Evolutionary conservation across 1,284 basidiomycete species (phyloP), one percentile per base, ranked within the genome.

Genomic region (Ceratobasidium sp.): DNA sequence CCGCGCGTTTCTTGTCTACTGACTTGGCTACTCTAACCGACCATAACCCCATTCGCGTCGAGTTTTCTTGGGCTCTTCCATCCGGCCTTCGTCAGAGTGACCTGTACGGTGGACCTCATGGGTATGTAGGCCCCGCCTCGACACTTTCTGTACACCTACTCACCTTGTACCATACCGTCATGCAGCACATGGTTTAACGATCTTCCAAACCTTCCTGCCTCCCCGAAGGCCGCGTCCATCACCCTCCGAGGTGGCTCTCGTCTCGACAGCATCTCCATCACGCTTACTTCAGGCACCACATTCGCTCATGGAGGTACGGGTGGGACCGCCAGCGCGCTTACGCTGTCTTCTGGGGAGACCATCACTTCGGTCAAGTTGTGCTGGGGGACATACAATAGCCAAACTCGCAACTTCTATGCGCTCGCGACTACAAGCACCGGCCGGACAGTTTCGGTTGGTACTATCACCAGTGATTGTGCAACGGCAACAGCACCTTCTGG

Each of bases 291-390:
- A 2, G 77, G 78, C 3, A 69, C 77, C n/a, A 79, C 77, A 4
- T 75, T 79, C 14, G 76, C 79, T 1, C 83, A 83, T 73, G 83
- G 83, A 2, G 83, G 83, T 4, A 79, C 79, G n/a, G 82, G 83
- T 7, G 83, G 83, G 24, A 80, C 77, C 7, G 76, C 81, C 1
- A 65, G 72, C 1, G 81, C 82, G 4, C 76, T 83, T 34, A 79
- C 78, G 3, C 76, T 83, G 13, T 74, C 65, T 13, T 34, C 79
- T 6, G 78, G 79, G 19, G 82, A 83, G 74, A 69, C 68, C 29
- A 73, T 82, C 27, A 78, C 76, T 3, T 75, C 77, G 53, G 78
- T 80, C 4, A 78, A 79, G 19, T 76, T 80, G 2, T 83, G 82
- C 77, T 78, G 77, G 27, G 83, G 79, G 7, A 22, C 77, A 71